Evolutionary conservation across 345 rosid species (phyloP), one percentile per base, ranked within the genome.

Genomic region (Ailanthus altissimus): DNA sequence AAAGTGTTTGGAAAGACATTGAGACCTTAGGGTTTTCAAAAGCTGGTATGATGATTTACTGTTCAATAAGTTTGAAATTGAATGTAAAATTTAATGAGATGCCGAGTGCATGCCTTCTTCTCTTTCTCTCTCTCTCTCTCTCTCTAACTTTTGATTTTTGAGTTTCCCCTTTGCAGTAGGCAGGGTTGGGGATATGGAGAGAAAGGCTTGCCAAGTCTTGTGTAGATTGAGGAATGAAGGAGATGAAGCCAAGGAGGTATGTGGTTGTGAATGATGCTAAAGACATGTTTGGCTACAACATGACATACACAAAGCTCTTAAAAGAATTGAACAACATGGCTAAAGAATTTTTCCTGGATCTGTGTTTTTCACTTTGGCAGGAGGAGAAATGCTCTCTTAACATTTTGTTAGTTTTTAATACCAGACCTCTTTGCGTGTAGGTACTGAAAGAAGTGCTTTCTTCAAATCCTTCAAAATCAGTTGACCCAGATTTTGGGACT

Each of bases 161-260:
- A 12, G 15, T 76, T 68, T 51, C 50, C 63, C 61, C 60, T 75
- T 54, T 83, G 45, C 71, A 84, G 90, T 78, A 76, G 78, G 86
- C 79, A 85, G 77, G 69, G 77, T 88, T 40, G 90, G 90, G 66
- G 87, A 77, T 70, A 65, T 87, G 42, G 95, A 91, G 86, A 88
- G 83, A 84, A 87, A 81, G 77, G 90, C 87, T 74, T 91, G 95
- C 81, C 87, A 87, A 78, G 91, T 87, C 54, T 84, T 93, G 68
- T 89, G 93, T 88, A 86, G 88, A 76, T 80, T 93, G 89, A 86
- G 87, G 85, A 82, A 81, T 82, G 89, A 87, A 81, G 95, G 89
- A 53, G 86, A 85, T 77, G 92, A 81, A 56, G 91, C 84, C 67
- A 88, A 85, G 84, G 88, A 91, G 92, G 97, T 93, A 83, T 70